Evolutionary conservation across 2,329 filamentous ascomycete species (phyloP).

Genomic region (Fusarium luffae): DNA sequence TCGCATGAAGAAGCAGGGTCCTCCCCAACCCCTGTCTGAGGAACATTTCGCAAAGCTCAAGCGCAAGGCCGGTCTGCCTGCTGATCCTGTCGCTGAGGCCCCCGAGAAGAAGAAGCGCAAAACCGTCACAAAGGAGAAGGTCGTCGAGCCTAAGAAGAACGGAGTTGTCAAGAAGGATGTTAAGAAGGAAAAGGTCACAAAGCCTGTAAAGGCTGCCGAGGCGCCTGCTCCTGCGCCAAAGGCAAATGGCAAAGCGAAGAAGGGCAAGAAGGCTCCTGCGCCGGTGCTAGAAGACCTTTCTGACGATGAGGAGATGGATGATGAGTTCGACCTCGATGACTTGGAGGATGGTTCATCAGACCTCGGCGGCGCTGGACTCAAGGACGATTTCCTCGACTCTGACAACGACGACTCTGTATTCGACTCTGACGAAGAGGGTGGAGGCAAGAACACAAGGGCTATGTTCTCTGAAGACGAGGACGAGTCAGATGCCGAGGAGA

Average conservation of each 20-base stretch:
- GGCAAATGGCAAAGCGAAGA: constrained; percentile 46
- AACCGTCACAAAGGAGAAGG: constrained; percentile 48
- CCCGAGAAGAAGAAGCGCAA: constrained; percentile 70
- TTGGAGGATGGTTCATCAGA: constrained; percentile 59
- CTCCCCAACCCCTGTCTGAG: constrained; percentile 85
- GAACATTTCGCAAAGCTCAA: constrained; percentile 81
- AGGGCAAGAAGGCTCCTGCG: constrained; percentile 50
- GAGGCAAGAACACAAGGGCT: constrained; percentile 60
- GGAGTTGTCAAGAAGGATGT: constrained; percentile 45
- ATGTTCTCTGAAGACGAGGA: constrained; percentile 98
- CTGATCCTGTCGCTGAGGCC: constrained; percentile 66
- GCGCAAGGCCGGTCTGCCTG: constrained; percentile 81
- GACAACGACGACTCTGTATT: constrained; percentile 70
- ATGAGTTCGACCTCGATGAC: constrained; percentile 59
- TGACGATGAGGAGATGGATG: constrained; percentile 54
- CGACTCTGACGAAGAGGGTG: constrained; percentile 76
- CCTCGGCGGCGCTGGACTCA: constrained; percentile 53
- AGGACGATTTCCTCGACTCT: constrained; percentile 70
- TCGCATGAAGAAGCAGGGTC: constrained; percentile 95
- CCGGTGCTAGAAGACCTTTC: constrained; percentile 59
- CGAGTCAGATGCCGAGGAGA: constrained; percentile 87
- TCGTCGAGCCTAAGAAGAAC: constrained; percentile 47
- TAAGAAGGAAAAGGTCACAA: constrained; percentile 49
- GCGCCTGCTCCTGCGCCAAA: constrained; percentile 45
- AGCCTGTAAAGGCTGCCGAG: constrained; percentile 48